Percentiles rank a stretch among this genome's conserved stretches.
Evolutionary conservation across 495 filamentous ascomycete genomes (phyloP).

Genomic region (Penicillium paxilli): DNA sequence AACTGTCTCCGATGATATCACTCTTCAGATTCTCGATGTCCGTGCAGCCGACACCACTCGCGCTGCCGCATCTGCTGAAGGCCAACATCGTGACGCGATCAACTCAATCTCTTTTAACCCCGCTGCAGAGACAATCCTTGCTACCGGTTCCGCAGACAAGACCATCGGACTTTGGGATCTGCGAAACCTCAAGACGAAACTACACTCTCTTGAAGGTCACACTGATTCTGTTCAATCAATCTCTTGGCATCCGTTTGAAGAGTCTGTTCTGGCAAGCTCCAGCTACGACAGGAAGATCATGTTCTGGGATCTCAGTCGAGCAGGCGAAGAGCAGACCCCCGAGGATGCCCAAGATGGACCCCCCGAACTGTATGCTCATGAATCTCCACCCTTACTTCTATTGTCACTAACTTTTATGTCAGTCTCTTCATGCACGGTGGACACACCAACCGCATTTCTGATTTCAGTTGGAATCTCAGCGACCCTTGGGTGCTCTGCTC

Average conservation of each 20-base stretch:
- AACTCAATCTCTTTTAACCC: slow-evolving; percentile 95
- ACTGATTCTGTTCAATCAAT: slow-evolving; percentile 85
- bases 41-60: slow-evolving; percentile 63
- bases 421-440: slow-evolving; percentile 98
- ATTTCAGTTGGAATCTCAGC: slow-evolving; percentile 97
- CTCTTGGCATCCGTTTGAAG: slow-evolving; percentile 89
- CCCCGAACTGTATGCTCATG: slow-evolving; percentile 77
- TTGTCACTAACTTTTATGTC: slow-evolving; percentile 19
- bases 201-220: slow-evolving; percentile 85
- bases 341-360: slow-evolving; percentile 97
- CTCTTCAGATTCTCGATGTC: slow-evolving; percentile 85
- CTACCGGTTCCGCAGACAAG: slow-evolving; percentile 92
- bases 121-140: slow-evolving; percentile 78
- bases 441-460: slow-evolving; percentile 92
- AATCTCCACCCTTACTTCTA: slow-evolving; percentile 1
- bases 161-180: slow-evolving; percentile 95
- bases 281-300: slow-evolving; percentile 91
- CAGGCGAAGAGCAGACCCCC: slow-evolving; percentile 90
- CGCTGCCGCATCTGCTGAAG: slow-evolving; percentile 62
- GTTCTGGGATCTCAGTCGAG: slow-evolving; percentile 91
- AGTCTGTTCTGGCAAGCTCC: slow-evolving; percentile 81
- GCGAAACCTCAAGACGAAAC: slow-evolving; percentile 78
- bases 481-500: slow-evolving; percentile 94
- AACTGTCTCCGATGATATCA: slow-evolving; percentile 93
- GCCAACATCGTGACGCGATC: slow-evolving; percentile 84